phyloP scores from a whole-genome alignment of 768 basidiomycete genomes.

The Leccinum variicolor region DNA sequence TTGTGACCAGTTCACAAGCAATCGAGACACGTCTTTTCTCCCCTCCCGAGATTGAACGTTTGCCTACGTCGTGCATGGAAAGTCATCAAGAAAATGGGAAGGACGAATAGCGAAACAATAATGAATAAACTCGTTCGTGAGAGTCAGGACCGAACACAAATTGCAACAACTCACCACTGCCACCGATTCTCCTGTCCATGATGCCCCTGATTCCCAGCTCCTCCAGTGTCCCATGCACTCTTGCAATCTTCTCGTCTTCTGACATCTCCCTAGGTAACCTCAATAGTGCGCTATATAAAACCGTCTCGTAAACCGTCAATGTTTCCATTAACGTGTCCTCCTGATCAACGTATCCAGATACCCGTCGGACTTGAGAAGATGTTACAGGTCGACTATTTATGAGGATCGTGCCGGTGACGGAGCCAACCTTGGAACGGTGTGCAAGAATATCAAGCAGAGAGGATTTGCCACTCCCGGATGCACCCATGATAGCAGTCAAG shows the following conservation, averaged over 20 bases:
- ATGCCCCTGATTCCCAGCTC: constrained; percentile 93
- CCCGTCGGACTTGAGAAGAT: constrained; percentile 73
- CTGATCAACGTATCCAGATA: constrained; percentile 96
- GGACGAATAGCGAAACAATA: neutral
- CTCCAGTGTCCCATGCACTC: constrained; percentile 94
- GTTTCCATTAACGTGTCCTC: constrained; percentile 98
- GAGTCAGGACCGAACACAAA: neutral
- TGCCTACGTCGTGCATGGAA: constrained; percentile 43
- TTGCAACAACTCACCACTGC: constrained; percentile 57
- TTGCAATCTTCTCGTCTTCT: constrained; percentile 87
- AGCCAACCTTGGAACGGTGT: constrained; percentile 80
- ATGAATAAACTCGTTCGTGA: neutral
- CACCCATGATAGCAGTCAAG: constrained; percentile 95
- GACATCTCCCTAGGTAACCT: constrained; percentile 94
- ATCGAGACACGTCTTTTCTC: constrained; percentile 97
- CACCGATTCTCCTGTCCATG: constrained; percentile 86
- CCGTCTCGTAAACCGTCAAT: constrained; percentile 96
- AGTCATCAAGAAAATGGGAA: neutral
- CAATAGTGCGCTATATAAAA: constrained; percentile 88
- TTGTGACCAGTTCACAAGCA: constrained; percentile 97
- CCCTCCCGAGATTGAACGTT: constrained; percentile 91
- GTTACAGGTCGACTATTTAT: constrained; percentile 83
- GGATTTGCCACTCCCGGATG: constrained; percentile 94
- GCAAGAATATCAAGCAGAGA: constrained; percentile 96
- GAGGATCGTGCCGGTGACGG: constrained; percentile 66